Conservation (phyloP, 2,329 filamentous ascomycete species). For the Corinectria fuckeliana region DNA sequence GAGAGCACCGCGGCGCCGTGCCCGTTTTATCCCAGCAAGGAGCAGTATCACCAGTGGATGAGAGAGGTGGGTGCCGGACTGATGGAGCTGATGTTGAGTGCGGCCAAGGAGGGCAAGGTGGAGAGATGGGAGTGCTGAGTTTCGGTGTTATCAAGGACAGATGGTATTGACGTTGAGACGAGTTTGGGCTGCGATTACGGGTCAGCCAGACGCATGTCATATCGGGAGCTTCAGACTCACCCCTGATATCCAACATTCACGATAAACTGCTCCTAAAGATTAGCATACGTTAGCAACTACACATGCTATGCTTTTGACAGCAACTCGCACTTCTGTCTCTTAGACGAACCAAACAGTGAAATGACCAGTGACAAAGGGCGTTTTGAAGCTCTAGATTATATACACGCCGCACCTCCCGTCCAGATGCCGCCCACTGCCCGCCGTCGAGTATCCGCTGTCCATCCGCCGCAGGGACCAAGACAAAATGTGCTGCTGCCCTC, state of each 20-base stretch:
- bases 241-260: not conserved
- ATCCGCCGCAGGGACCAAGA: constrained; percentile 1
- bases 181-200: not conserved
- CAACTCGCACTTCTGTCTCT: not conserved
- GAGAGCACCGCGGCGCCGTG: constrained; percentile 33
- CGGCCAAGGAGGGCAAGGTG: constrained; percentile 28
- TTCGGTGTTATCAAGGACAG: not conserved
- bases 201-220: not conserved
- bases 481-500: constrained; percentile 5
- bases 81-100: constrained; percentile 53
- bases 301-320: not conserved
- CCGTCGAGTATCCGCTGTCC: not conserved
- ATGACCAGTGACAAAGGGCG: constrained; percentile 33
- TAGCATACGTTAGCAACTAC: not conserved
- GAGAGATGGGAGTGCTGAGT: constrained; percentile 28
- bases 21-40: constrained; percentile 54
- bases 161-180: not conserved
- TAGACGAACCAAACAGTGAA: constrained; percentile 4
- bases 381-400: constrained; percentile 41
- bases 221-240: not conserved
- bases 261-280: not conserved
- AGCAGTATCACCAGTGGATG: constrained; percentile 52
- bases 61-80: constrained; percentile 53
- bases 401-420: constrained; percentile 30
- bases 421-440: constrained; percentile 18